phyloP scores from a whole-genome alignment of 768 basidiomycete genomes.

The Sporobolomyces roseus region DNA sequence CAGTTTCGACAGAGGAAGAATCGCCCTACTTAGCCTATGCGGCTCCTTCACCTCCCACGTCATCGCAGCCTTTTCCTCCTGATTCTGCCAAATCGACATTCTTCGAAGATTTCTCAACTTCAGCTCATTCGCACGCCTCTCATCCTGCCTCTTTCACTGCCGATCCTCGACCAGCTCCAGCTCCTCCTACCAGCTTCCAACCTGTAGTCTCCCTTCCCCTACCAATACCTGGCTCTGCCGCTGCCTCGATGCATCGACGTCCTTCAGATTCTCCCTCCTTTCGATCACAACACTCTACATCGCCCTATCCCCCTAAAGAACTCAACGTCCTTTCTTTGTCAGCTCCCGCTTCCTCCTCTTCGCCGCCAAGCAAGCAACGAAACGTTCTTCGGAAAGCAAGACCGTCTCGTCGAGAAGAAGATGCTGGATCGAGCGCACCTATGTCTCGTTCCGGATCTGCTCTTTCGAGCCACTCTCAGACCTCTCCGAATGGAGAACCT shows the following conservation, averaged over 20 bases:
- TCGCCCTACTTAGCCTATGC: slow-evolving; percentile 6
- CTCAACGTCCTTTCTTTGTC: background rate
- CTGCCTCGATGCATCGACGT: background rate
- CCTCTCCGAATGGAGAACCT: background rate
- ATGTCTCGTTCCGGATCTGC: slow-evolving; percentile 13
- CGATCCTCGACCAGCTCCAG: slow-evolving; percentile 7
- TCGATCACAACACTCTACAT: background rate
- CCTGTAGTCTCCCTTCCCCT: background rate
- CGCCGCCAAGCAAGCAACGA: slow-evolving; percentile 9
- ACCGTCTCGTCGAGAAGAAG: background rate
- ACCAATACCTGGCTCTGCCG: background rate
- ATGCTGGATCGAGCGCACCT: background rate
- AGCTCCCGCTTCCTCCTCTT: background rate
- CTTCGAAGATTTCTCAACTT: background rate
- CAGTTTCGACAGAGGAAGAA: background rate
- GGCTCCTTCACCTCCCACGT: background rate
- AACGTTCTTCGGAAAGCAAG: slow-evolving; percentile 32
- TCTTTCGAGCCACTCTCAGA: background rate
- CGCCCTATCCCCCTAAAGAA: background rate
- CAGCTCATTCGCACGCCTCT: background rate
- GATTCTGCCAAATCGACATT: background rate
- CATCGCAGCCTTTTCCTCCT: background rate
- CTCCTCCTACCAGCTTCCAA: background rate
- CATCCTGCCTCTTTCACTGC: background rate
- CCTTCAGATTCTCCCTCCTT: background rate